A percentile compares a stretch with the other conserved stretches of the same genome.
These are phyloP conservation scores for Lasiosphaeriaceae sp. DNA, from an alignment of 495 filamentous ascomycete species.

Conservation along the genomic window DNA sequence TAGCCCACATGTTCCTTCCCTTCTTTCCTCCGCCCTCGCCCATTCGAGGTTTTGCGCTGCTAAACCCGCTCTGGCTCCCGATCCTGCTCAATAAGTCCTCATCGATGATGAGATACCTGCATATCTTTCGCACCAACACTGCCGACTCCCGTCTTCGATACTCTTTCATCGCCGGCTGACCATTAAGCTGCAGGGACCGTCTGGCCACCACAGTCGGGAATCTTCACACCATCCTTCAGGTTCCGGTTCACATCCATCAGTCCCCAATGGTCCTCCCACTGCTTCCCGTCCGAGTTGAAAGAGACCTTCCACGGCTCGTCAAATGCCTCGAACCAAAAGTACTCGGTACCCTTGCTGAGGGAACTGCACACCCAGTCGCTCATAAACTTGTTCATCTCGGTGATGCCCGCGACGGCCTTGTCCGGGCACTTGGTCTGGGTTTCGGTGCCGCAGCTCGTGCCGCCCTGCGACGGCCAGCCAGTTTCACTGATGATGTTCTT, in stretches of 20 bases:
- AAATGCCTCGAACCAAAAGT: conserved; percentile 97
- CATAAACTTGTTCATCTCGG: conserved; percentile 85
- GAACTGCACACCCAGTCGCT: conserved; percentile 78
- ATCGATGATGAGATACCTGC: too few species aligned
- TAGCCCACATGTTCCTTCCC: too few species aligned
- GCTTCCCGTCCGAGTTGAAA: conserved; percentile 63
- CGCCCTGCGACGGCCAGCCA: conserved; percentile 87
- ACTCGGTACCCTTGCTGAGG: conserved; percentile 75
- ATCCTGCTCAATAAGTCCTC: too few species aligned
- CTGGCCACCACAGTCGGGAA: conserved; percentile 83
- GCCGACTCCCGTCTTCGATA: too few species aligned
- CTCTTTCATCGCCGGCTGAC: too few species aligned
- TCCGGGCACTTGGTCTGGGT: conserved; percentile 47
- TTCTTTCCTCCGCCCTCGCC: too few species aligned
- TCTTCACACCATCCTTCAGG: conserved; percentile 77
- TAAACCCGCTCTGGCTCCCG: too few species aligned
- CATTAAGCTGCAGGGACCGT: conserved; percentile 36
- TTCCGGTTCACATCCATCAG: conserved; percentile 84
- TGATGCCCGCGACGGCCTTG: conserved; percentile 72
- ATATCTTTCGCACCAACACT: too few species aligned
- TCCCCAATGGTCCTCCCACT: conserved; percentile 97
- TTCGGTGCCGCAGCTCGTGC: conserved; percentile 66
- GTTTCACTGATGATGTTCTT: conserved; percentile 79
- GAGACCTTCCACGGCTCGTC: conserved; percentile 90
- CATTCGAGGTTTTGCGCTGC: too few species aligned